Evolutionary conservation across 352 stramenopile genomes (phyloP).

Genomic region (Phytophthora aleatoria): DNA sequence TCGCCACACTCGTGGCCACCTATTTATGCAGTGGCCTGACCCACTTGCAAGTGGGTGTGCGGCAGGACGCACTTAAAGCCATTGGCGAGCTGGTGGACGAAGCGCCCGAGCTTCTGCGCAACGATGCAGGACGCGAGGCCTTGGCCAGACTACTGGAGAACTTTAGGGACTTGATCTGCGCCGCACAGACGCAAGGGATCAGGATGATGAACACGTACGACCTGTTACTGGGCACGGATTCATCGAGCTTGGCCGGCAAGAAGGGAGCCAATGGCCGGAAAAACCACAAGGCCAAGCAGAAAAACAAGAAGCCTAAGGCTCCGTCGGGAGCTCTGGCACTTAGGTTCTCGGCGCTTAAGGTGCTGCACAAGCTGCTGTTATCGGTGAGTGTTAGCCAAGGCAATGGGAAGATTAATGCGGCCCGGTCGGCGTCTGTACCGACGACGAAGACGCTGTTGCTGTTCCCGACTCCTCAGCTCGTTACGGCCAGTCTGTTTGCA

Average conservation of each 20-base stretch:
- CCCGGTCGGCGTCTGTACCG: slow-evolving; percentile 25
- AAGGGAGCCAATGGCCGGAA: slow-evolving; percentile 16
- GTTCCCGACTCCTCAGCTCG: slow-evolving; percentile 47
- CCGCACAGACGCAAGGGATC: slow-evolving; percentile 70
- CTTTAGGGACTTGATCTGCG: slow-evolving; percentile 72
- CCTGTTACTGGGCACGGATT: slow-evolving; percentile 36
- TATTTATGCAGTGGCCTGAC: slow-evolving; percentile 86
- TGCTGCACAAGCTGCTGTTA: slow-evolving; percentile 68
- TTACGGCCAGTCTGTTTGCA: slow-evolving; percentile 38
- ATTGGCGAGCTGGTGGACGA: slow-evolving; percentile 72
- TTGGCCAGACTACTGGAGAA: slow-evolving; percentile 78
- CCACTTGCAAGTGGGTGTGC: slow-evolving; percentile 76
- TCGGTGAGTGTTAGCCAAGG: slow-evolving; percentile 39
- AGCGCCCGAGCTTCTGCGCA: slow-evolving; percentile 56
- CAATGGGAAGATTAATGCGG: not conserved
- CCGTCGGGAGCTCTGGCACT: slow-evolving; percentile 53
- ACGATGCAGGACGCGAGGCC: slow-evolving; percentile 57
- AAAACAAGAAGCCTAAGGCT: slow-evolving; percentile 51
- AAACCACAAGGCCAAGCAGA: slow-evolving; percentile 28
- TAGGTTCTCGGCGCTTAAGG: slow-evolving; percentile 62
- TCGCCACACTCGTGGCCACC: slow-evolving; percentile 72
- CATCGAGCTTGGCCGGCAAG: slow-evolving; percentile 17
- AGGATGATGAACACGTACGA: slow-evolving; percentile 84
- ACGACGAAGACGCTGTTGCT: slow-evolving; percentile 56
- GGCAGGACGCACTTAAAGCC: slow-evolving; percentile 72